Conservation (phyloP, 1,284 basidiomycete species). For the Fistulinella cinereoalba region DNA sequence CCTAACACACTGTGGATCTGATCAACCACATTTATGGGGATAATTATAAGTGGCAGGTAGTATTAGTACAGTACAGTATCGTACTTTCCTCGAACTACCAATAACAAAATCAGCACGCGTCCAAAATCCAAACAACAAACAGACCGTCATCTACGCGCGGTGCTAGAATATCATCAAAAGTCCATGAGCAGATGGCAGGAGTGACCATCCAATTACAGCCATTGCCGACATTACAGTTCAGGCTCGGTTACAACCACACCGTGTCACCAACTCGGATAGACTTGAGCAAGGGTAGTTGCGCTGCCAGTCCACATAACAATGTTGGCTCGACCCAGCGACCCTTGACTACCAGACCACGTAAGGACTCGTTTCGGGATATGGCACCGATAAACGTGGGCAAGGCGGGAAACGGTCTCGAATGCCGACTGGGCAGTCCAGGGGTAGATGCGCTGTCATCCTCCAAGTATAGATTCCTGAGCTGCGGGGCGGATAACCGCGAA, state of each 20-base stretch:
- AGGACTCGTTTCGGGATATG: constrained; percentile 7
- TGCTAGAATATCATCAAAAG: not conserved
- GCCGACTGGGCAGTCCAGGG: constrained; percentile 4
- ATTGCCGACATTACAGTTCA: constrained; percentile 2
- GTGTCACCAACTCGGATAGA: not conserved
- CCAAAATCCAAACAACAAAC: constrained; percentile 4
- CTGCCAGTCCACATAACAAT: constrained; percentile 11
- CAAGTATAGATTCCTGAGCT: constrained; percentile 40
- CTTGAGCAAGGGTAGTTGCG: constrained; percentile 12
- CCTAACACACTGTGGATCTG: too few relatives aligned
- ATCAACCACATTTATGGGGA: too few relatives aligned
- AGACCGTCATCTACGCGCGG: constrained; percentile 2
- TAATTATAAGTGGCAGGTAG: too few relatives aligned
- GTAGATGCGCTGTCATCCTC: constrained; percentile 35
- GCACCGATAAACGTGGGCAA: constrained; percentile 11
- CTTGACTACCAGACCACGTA: constrained; percentile 17
- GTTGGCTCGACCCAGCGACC: constrained; percentile 29
- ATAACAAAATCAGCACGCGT: constrained; percentile 5
- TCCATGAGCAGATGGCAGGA: constrained; percentile 1
- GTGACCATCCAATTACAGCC: constrained; percentile 5
- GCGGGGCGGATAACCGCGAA: constrained; percentile 42
- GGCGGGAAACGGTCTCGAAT: constrained; percentile 12
- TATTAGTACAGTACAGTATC: not conserved
- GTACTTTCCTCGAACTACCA: not conserved
- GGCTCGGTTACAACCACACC: too few relatives aligned